Evolutionary conservation across 2,329 filamentous ascomycete genomes (phyloP), one percentile per base, ranked within the genome.

Genomic region (Botrytis hyacinthi): DNA sequence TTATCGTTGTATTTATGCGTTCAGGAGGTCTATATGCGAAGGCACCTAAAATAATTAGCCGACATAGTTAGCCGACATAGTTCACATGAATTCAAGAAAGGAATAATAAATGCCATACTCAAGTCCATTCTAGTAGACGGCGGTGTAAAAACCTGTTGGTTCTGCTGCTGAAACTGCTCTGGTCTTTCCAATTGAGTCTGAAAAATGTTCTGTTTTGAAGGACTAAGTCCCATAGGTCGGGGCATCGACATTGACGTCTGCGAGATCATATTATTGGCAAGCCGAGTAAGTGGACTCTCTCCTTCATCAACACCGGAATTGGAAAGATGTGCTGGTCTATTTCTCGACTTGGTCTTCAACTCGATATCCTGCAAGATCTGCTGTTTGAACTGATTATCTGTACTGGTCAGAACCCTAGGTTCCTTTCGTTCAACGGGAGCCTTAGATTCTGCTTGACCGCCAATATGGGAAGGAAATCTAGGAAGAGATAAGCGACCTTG

Each of bases 211-310:
- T 46, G 42, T 20, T 7, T 59, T 7, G 73, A 40, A 67, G 57
- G 46, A 54, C 60, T 76, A 22, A 60, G 18, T 32, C 65, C 40
- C 51, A 60, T 72, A n/a, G 69, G 14, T 44, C 60, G 73, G 22
- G 68, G 72, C 46, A 77, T 66, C 32, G 54, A 44, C 60, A 77
- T 71, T 37, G 73, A 73, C 22, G 73, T 75, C 59, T 75, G 73
- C n/a, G 75, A 71, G 12, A 78, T 62, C 77, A 80, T 79, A 51
- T 76, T 73, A 72, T 75, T 78, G n/a, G 73, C 74, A n/a, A 78
- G 61, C 16, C 77, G 75, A 46, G 72, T 75, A 20, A 77, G 68
- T 18, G 73, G 68, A 71, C 77, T 78, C n/a, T 70, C 26, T 2
- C 1, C 20, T 71, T 66, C 32, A n/a, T 8, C 44, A 65, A 29